phyloP scores from a whole-genome alignment of 768 basidiomycete genomes.

The Leucosporidium scottii region DNA sequence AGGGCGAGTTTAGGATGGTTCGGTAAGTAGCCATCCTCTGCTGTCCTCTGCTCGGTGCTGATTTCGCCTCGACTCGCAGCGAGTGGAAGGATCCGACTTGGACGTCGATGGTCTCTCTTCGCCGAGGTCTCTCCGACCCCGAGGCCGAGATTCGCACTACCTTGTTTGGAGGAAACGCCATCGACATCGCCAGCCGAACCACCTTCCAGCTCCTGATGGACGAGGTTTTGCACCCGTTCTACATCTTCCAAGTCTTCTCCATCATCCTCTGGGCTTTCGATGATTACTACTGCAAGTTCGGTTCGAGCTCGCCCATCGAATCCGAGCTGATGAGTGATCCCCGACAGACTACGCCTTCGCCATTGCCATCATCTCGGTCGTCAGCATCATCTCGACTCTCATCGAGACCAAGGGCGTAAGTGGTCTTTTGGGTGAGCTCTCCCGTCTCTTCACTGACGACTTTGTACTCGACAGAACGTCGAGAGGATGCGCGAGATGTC shows the following conservation, averaged over 20 bases:
- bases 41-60: background rate
- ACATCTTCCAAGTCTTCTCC: conserved; percentile 95
- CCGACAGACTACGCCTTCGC: conserved; percentile 82
- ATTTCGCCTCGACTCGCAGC: conserved; percentile 45
- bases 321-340: background rate
- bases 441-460: background rate
- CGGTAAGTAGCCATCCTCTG: conserved; percentile 48
- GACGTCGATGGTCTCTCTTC: conserved; percentile 57
- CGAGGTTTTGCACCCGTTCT: conserved; percentile 96
- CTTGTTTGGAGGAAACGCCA: conserved; percentile 75
- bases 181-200: conserved; percentile 85
- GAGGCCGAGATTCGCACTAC: conserved; percentile 57
- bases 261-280: conserved; percentile 90
- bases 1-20: conserved; percentile 72
- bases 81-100: conserved; percentile 84
- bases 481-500: conserved; percentile 95
- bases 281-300: conserved; percentile 58
- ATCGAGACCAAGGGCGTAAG: conserved; percentile 82
- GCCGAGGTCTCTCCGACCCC: conserved; percentile 55
- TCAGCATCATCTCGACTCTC: conserved; percentile 76
- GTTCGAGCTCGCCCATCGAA: background rate
- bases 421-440: background rate
- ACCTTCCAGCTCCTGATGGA: conserved; percentile 70
- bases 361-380: conserved; percentile 79
- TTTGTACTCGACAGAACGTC: conserved; percentile 57